These are phyloP conservation scores for Ophiosphaerella herpotricha DNA, from an alignment of 2,329 filamentous ascomycete genomes.

Conservation along the genomic window DNA sequence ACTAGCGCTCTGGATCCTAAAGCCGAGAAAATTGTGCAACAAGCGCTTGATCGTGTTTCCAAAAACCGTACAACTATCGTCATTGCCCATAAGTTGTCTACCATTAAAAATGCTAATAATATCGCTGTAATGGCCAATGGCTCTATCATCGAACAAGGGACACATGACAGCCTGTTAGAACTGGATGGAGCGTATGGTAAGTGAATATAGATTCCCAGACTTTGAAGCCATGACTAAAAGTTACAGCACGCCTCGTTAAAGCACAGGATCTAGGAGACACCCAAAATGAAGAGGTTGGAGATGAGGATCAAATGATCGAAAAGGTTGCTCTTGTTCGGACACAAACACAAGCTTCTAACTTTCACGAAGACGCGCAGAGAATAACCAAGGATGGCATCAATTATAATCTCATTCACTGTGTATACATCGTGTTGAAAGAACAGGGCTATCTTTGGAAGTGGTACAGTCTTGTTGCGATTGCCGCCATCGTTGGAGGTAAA, in stretches of 20 bases:
- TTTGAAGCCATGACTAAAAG: neutral
- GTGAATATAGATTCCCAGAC: neutral
- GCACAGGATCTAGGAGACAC: slow-evolving; percentile 53
- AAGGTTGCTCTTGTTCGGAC: slow-evolving; percentile 30
- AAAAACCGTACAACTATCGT: slow-evolving; percentile 90
- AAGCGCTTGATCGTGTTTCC: slow-evolving; percentile 83
- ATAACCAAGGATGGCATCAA: slow-evolving; percentile 30
- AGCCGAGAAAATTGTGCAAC: slow-evolving; percentile 91
- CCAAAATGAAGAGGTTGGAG: slow-evolving; percentile 18
- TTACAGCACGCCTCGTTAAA: slow-evolving; percentile 61
- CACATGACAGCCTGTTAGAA: slow-evolving; percentile 77
- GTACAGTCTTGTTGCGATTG: slow-evolving; percentile 31
- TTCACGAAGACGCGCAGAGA: slow-evolving; percentile 24
- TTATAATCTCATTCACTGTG: slow-evolving; percentile 34
- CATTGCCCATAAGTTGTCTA: slow-evolving; percentile 93
- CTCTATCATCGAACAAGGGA: slow-evolving; percentile 86
- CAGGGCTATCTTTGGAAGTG: slow-evolving; percentile 46
- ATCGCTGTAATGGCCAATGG: slow-evolving; percentile 90
- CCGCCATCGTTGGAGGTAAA: slow-evolving; percentile 39
- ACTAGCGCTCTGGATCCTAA: slow-evolving; percentile 92
- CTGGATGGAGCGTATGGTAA: slow-evolving; percentile 71
- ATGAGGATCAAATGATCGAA: slow-evolving; percentile 21
- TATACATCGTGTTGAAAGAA: slow-evolving; percentile 34
- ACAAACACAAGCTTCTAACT: slow-evolving; percentile 32
- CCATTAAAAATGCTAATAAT: slow-evolving; percentile 90